Evolutionary conservation across 2,329 filamentous ascomycete species (phyloP).

Genomic region (Cladophialophora exuberans): DNA sequence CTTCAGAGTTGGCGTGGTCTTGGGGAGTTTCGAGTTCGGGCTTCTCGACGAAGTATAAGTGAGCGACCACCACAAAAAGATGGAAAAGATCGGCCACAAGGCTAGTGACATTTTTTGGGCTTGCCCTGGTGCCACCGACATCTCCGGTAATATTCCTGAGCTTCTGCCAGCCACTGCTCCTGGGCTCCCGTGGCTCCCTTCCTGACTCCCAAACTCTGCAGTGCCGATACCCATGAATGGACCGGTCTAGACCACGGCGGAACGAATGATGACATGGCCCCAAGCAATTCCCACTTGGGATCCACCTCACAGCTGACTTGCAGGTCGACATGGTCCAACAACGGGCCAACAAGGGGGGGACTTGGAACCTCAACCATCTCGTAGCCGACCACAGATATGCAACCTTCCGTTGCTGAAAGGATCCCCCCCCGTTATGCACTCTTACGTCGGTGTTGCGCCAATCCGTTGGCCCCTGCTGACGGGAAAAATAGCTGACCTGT

Average conservation of each 20-base stretch:
- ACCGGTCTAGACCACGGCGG: conserved; percentile 8
- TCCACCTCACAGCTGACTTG: conserved; percentile 9
- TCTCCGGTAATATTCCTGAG: conserved; percentile 3
- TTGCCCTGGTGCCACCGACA: not conserved
- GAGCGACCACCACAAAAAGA: too few species aligned
- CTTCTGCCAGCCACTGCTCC: too few species aligned
- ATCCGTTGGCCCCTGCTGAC: not conserved
- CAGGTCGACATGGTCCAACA: conserved; percentile 7
- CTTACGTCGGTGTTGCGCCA: conserved; percentile 10
- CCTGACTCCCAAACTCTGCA: conserved; percentile 5
- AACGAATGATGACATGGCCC: conserved; percentile 3
- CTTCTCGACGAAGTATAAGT: too few species aligned
- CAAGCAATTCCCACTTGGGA: conserved; percentile 1
- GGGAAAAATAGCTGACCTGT: not conserved
- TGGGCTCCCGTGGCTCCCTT: too few species aligned
- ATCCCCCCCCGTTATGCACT: conserved; percentile 4
- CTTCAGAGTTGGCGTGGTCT: too few species aligned
- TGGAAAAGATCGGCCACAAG: not conserved
- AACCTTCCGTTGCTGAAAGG: not conserved
- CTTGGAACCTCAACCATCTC: not conserved
- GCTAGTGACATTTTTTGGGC: not conserved
- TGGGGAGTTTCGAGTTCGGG: too few species aligned
- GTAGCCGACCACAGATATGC: not conserved
- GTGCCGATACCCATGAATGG: conserved; percentile 17
- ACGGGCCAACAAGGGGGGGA: not conserved